Percentiles rank a stretch among this genome's conserved stretches.
Evolutionary conservation across 371 early-diverging fungal species (phyloP).

Genomic region (Rozella allomycis): DNA sequence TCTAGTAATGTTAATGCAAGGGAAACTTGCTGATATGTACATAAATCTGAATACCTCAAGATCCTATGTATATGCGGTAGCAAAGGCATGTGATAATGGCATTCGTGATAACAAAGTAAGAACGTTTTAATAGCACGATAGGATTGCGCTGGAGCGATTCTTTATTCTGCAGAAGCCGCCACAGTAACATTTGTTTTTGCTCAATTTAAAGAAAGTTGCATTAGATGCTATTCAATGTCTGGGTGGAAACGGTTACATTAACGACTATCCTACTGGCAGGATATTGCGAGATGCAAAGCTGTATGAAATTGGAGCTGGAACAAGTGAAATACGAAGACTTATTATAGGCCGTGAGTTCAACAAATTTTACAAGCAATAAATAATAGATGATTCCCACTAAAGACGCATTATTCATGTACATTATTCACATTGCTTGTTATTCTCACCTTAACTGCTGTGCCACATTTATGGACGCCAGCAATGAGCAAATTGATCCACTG

Average conservation of each 20-base stretch:
- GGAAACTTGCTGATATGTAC: constrained; percentile 91
- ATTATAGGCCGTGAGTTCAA: constrained; percentile 64
- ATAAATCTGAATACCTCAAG: constrained; percentile 77
- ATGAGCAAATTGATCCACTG: too few species aligned
- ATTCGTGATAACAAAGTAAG: constrained; percentile 38
- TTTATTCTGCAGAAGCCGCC: constrained; percentile 86
- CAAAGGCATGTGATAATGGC: constrained; percentile 61
- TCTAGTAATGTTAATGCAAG: constrained; percentile 76
- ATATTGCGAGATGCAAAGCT: constrained; percentile 85
- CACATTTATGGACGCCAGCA: too few species aligned
- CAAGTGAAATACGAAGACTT: constrained; percentile 91
- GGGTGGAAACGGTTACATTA: constrained; percentile 85
- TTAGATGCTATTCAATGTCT: constrained; percentile 66
- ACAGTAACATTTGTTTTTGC: constrained; percentile 83
- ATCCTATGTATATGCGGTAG: constrained; percentile 78
- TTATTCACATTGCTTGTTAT: too few species aligned
- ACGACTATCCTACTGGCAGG: constrained; percentile 77
- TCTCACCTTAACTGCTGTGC: too few species aligned
- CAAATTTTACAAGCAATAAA: constrained; percentile 1
- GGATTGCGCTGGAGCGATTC: constrained; percentile 88
- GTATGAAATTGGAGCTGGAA: constrained; percentile 95
- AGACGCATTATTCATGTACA: too few species aligned
- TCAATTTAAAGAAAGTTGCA: constrained; percentile 1
- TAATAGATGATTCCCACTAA: too few species aligned
- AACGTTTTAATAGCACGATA: constrained; percentile 4